Base-by-base conservation (phyloP, 1,284 basidiomycete genomes). In the Ceratobasidium sp. region DNA sequence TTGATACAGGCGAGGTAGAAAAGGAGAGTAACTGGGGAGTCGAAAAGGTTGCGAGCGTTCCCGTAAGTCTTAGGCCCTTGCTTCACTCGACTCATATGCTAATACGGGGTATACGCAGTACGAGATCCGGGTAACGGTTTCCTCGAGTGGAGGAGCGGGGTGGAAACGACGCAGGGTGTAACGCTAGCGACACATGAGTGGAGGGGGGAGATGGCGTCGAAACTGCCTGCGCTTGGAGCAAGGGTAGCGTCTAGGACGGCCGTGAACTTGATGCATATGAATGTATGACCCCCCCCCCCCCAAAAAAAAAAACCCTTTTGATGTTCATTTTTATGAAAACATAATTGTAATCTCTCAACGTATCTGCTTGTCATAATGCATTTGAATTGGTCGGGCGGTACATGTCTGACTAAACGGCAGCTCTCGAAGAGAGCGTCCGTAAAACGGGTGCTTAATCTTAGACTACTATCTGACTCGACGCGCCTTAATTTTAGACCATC, bases 161-260 rank as follows among this genome's bases (percentile, higher is more conserved):
- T n/a, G 49, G 15, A n/a, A 52, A 22, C 15, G 13, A 52, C 49
- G 3, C 49, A 64, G 27, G 20, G 32, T n/a, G 27, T 64, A 4
- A 22, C 50, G 35, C 20, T 64, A 20, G 38, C 47, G 32, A 40
- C 60, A 22, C 45, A 64, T 38, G 60, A 64, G 27, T 64, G 60
- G 60, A 64, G 20, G 3, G 60, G 60, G 7, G 60, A 64, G 32
- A 50, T 22, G 3, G 17, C 60, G 5, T n/a, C 60, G 12, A 34
- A 47, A 7, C 34, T 52, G 20, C 60, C 60, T 22, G 45, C 60
- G 25, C 60, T 64, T 22, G 45, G 15, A 20, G 22, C 47, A 20
- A 32, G 15, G 8, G 34, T 32, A 12, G 49, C 34, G 10, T 31
- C 20, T 10, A 32, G 60, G 27, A 29, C 17, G 8, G 35, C 34